These are phyloP conservation scores for Shiraia bambusicola DNA, from an alignment of 2,329 filamentous ascomycete species.

Conservation along the genomic window DNA sequence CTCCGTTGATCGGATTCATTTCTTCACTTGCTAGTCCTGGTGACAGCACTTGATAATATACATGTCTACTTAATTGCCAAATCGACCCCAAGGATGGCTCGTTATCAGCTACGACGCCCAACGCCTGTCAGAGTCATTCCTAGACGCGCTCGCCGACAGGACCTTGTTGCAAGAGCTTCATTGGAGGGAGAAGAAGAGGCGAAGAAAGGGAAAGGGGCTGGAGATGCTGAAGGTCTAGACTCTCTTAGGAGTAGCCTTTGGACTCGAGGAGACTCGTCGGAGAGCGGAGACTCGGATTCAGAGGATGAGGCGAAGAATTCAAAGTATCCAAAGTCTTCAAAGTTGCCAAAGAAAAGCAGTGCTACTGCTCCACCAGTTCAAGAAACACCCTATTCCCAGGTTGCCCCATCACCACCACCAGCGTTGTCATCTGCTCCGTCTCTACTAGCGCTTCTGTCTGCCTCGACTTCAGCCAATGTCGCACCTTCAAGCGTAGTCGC, in stretches of 20 bases:
- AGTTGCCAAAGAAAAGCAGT: slow-evolving; percentile 10
- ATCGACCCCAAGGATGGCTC: slow-evolving; percentile 21
- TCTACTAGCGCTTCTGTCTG: slow-evolving; percentile 1
- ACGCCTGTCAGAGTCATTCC: slow-evolving; percentile 25
- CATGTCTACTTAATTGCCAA: slow-evolving; percentile 6
- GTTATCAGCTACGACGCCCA: slow-evolving; percentile 31
- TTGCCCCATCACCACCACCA: slow-evolving; percentile 1
- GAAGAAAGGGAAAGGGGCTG: slow-evolving; percentile 9
- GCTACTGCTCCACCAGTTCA: slow-evolving; percentile 1
- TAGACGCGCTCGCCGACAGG: slow-evolving; percentile 23
- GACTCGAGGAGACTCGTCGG: slow-evolving; percentile 7
- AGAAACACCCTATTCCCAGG: neutral
- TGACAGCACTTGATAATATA: slow-evolving; percentile 17
- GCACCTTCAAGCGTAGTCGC: neutral
- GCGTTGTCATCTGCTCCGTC: neutral
- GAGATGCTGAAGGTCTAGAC: slow-evolving; percentile 26
- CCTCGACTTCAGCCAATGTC: no score
- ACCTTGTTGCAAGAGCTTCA: slow-evolving; percentile 10
- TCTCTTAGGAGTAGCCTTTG: slow-evolving; percentile 24
- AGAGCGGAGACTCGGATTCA: slow-evolving; percentile 13
- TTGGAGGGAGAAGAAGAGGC: slow-evolving; percentile 4
- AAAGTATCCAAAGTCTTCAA: slow-evolving; percentile 14
- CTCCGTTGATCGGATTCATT: slow-evolving; percentile 37
- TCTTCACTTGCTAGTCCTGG: slow-evolving; percentile 32
- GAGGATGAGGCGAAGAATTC: slow-evolving; percentile 20